Percentiles rank a stretch among this genome's conserved stretches.
Conservation (phyloP, 148 eudicot species). For the Cornus suecica region DNA sequence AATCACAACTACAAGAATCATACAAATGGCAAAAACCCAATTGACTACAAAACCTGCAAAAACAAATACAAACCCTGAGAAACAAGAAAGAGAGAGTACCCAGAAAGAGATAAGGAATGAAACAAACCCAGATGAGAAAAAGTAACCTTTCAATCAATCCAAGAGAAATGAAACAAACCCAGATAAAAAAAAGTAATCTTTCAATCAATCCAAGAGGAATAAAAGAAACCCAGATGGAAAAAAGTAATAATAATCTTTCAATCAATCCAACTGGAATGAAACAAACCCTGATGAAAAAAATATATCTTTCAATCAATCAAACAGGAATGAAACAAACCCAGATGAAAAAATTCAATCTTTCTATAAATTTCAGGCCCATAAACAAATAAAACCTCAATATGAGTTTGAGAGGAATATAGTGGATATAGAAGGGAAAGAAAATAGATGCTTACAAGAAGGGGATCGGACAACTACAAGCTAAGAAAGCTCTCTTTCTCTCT, state of each 20-base stretch:
- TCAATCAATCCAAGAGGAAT: conserved; percentile 11
- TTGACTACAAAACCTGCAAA: conserved; percentile 9
- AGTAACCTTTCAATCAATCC: conserved; percentile 17
- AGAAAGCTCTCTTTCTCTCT: conserved; percentile 24
- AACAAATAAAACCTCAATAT: conserved; percentile 12
- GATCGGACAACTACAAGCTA: conserved; percentile 45
- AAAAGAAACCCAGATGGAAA: conserved; percentile 26
- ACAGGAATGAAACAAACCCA: conserved; percentile 23
- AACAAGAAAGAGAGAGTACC: conserved; percentile 7
- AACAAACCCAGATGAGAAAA: conserved; percentile 30
- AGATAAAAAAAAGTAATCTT: conserved; percentile 23
- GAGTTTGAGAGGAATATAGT: conserved; percentile 13
- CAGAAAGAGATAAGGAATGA: conserved; percentile 6
- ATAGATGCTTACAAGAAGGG: conserved; percentile 53
- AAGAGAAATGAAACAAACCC: conserved; percentile 19
- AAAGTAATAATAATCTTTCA: conserved; percentile 24
- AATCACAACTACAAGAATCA: conserved; percentile 5
- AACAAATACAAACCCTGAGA: background rate
- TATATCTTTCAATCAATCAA: conserved; percentile 17
- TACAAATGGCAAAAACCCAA: conserved; percentile 5
- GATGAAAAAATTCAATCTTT: conserved; percentile 21
- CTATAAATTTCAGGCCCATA: conserved; percentile 13
- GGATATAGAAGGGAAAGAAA: conserved; percentile 12
- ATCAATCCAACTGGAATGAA: conserved; percentile 6
- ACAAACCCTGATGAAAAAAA: conserved; percentile 31